Evolutionary conservation across 2,329 filamentous ascomycete genomes (phyloP), one percentile per base, ranked within the genome.

Genomic region (Fusarium temperatum): DNA sequence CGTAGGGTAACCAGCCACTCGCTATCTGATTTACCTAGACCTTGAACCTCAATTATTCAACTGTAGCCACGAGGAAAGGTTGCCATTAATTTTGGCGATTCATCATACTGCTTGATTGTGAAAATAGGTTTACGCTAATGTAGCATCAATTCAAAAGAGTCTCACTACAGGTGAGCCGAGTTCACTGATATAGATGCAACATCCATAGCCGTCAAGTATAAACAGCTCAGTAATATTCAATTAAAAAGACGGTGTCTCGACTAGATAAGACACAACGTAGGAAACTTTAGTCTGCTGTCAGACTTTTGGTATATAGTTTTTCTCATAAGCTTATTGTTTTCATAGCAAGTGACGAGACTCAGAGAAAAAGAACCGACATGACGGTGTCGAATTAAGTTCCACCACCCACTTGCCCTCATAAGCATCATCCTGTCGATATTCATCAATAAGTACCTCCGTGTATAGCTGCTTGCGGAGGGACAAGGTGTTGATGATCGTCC

Each of bases 321-420:
- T 18, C 32, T 26, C 18, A 30, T 22, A 53, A 56, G 41, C 35
- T 18, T 18, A 17, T 20, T 24, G 42, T 41, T n/a, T 48, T 45
- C 47, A 55, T 26, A 74, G 39, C 41, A 58, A 72, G 47, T 58
- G 38, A 64, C 9, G 54, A 59, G 47, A 35, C n/a, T 50, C 22
- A 35, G 58, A 41, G 22, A 38, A 51, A 39, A 44, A 24, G 36
- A 53, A 58, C 45, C 20, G 47, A 36, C 62, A 61, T 39, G 48
- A 28, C 68, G 63, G 63, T 66, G 60, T 69, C 53, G 39, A 62
- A 63, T 75, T 57, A 72, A 41, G n/a, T 65, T 68, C 51, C 63
- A 42, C 48, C 36, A 32, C 30, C 20, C 50, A 44, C 39, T 45
- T 56, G 32, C 48, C 48, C 9, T 59, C 45, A 24, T 50, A 32